Evolutionary conservation across 805 yeast genomes (phyloP).

Genomic region (Suhomyces emberorum): DNA sequence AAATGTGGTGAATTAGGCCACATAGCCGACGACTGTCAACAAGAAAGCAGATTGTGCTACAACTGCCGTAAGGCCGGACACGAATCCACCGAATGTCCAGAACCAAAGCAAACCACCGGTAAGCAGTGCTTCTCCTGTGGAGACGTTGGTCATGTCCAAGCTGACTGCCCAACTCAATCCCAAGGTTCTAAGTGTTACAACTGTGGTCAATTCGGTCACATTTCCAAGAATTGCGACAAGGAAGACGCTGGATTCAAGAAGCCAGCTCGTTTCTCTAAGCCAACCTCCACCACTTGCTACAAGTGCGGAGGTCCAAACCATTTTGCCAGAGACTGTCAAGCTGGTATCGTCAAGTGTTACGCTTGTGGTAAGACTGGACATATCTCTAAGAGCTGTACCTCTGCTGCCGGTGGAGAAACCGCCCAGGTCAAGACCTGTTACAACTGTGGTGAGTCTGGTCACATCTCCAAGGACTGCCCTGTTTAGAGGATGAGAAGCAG

Average conservation of each 20-base stretch:
- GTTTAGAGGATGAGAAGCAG: conserved; percentile 1
- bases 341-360: conserved; percentile 73
- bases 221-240: conserved; percentile 67
- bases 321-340: conserved; percentile 86
- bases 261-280: conserved; percentile 19
- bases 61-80: conserved; percentile 90
- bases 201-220: conserved; percentile 77
- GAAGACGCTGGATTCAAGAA: conserved; percentile 25
- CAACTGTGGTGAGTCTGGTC: conserved; percentile 78
- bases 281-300: conserved; percentile 58
- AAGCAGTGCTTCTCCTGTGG: conserved; percentile 95
- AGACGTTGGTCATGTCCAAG: conserved; percentile 82
- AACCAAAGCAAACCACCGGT: conserved; percentile 78
- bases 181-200: conserved; percentile 76
- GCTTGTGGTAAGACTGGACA: conserved; percentile 91
- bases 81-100: conserved; percentile 83
- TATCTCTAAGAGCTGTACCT: conserved; percentile 76
- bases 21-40: conserved; percentile 83
- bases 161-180: conserved; percentile 71
- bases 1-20: conserved; percentile 93
- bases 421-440: conserved; percentile 58
- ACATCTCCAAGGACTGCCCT: conserved; percentile 76
- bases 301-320: conserved; percentile 93
- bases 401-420: conserved; percentile 49
- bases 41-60: conserved; percentile 84